These are phyloP conservation scores for Xylaria cubensis DNA, from an alignment of 495 filamentous ascomycete genomes.

Conservation along the genomic window DNA sequence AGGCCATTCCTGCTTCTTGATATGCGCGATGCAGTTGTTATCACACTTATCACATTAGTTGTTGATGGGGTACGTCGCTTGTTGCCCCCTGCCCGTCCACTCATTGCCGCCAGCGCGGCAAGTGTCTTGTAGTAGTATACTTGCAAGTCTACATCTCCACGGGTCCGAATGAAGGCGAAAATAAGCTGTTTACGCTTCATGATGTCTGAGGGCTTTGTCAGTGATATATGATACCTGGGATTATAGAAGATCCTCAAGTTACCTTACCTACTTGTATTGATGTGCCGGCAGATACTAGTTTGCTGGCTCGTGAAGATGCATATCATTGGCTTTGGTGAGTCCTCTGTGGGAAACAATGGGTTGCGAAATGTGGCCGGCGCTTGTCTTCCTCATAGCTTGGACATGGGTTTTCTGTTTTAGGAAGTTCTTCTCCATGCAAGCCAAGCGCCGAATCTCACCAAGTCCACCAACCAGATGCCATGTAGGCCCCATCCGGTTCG, in stretches of 20 bases:
- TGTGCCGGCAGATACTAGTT: background rate
- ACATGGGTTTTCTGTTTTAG: slow-evolving; percentile 1
- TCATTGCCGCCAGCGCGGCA: slow-evolving; percentile 25
- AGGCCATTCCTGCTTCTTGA: slow-evolving; percentile 10
- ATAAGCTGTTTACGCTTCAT: background rate
- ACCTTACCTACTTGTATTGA: background rate
- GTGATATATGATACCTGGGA: too few relatives aligned
- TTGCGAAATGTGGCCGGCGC: slow-evolving; percentile 20
- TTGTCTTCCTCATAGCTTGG: background rate
- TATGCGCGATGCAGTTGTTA: slow-evolving; percentile 14
- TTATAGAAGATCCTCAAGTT: background rate
- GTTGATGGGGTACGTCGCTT: slow-evolving; percentile 14
- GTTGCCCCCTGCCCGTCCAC: slow-evolving; percentile 16
- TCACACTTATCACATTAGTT: slow-evolving; percentile 26
- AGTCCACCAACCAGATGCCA: background rate
- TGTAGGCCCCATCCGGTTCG: slow-evolving; percentile 10
- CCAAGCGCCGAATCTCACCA: slow-evolving; percentile 23
- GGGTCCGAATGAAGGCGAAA: background rate
- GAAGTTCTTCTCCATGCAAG: slow-evolving; percentile 18
- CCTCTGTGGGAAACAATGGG: slow-evolving; percentile 8
- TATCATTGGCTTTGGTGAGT: slow-evolving; percentile 17
- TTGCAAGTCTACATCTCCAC: background rate
- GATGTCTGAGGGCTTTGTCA: background rate
- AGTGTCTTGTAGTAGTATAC: background rate
- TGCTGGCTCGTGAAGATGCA: background rate